phyloP scores from a whole-genome alignment of 495 filamentous ascomycete genomes.

The Penicillium coffeae region DNA sequence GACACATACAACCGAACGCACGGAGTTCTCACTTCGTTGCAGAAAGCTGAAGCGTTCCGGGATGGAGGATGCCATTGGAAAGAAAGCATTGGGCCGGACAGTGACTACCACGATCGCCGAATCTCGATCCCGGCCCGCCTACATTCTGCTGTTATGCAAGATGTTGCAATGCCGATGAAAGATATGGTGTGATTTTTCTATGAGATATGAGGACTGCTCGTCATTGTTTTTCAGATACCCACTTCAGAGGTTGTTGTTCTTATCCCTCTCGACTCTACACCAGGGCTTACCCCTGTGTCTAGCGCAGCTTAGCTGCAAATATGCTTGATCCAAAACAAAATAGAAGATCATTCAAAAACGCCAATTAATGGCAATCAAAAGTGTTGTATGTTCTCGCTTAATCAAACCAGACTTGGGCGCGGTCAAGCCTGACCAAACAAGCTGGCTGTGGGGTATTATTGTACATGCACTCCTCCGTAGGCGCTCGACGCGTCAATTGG shows the following conservation, averaged over 20 bases:
- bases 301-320: too few species aligned
- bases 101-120: constrained; percentile 4
- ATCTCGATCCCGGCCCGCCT: constrained; percentile 31
- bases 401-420: neutral
- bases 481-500: neutral
- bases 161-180: constrained; percentile 5
- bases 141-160: constrained; percentile 6
- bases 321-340: too few species aligned
- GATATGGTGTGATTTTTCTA: neutral
- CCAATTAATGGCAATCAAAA: too few species aligned
- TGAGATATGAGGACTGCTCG: neutral
- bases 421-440: neutral
- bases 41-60: constrained; percentile 37
- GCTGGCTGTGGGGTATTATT: constrained; percentile 10
- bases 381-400: constrained; percentile 4
- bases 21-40: constrained; percentile 32
- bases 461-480: constrained; percentile 7
- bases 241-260: too few species aligned
- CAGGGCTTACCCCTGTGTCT: too few species aligned
- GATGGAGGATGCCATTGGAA: constrained; percentile 42
- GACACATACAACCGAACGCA: constrained; percentile 38
- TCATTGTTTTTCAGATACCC: neutral
- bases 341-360: too few species aligned
- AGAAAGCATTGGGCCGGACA: constrained; percentile 42
- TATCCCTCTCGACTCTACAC: too few species aligned